Conservation (phyloP, 768 basidiomycete genomes). For the Tylopilus intermedius region DNA sequence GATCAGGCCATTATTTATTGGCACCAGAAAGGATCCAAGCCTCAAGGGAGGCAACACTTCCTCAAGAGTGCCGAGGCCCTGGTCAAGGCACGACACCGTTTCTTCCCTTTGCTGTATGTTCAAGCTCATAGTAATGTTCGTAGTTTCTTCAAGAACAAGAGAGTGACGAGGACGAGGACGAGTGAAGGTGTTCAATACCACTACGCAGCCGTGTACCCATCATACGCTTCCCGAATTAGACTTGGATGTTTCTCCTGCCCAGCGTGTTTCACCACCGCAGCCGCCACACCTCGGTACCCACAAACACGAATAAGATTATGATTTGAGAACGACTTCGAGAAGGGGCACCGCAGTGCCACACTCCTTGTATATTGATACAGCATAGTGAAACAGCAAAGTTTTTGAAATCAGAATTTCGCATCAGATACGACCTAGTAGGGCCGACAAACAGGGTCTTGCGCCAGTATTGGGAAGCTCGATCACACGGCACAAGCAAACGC, state of each 20-base stretch:
- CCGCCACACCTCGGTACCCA: constrained; percentile 3
- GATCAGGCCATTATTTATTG: constrained; percentile 98
- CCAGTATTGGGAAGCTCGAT: constrained; percentile 4
- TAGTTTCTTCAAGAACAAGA: constrained; percentile 88
- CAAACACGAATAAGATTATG: not conserved
- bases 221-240: constrained; percentile 13
- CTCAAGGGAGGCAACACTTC: constrained; percentile 94
- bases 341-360: not conserved
- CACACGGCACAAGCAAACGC: constrained; percentile 16
- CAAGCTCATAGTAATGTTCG: constrained; percentile 37
- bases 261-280: not conserved
- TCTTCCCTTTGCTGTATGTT: not conserved
- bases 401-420: not conserved
- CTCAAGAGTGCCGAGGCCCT: constrained; percentile 81
- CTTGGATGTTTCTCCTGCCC: constrained; percentile 4
- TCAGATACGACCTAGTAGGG: not conserved
- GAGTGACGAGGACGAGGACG: constrained; percentile 55
- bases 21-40: constrained; percentile 94
- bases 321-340: not conserved
- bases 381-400: not conserved
- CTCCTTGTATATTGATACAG: constrained; percentile 2
- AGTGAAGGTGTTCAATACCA: constrained; percentile 10
- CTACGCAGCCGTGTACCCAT: constrained; percentile 13
- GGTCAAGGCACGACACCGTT: constrained; percentile 62
- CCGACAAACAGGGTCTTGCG: not conserved